A percentile compares a stretch with the other conserved stretches of the same genome.
Evolutionary conservation across 164 flowering plant species (phyloP).

Genomic region (Nymphaea thermarum): DNA sequence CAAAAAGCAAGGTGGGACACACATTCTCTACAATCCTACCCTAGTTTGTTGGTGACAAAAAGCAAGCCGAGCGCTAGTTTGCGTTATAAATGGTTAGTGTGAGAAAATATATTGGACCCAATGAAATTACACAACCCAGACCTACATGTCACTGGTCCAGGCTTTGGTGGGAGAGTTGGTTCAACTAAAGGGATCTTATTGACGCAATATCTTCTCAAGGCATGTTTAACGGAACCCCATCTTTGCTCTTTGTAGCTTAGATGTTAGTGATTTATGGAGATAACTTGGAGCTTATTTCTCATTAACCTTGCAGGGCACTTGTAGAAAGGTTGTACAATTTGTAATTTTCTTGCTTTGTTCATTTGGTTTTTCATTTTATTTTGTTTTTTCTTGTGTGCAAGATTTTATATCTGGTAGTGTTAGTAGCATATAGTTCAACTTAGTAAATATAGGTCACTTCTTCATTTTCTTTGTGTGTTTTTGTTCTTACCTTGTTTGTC

Average conservation of each 20-base stretch:
- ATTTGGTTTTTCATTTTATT: too few relatives aligned
- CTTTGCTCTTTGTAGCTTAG: background rate
- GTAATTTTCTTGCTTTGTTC: too few relatives aligned
- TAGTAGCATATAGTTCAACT: too few relatives aligned
- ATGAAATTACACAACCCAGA: constrained; percentile 91
- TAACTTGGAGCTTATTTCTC: constrained; percentile 6
- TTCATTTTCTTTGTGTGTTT: too few relatives aligned
- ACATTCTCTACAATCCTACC: constrained; percentile 80
- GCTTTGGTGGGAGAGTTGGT: constrained; percentile 94
- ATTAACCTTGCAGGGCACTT: too few relatives aligned
- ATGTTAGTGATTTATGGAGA: background rate
- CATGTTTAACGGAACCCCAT: constrained; percentile 7
- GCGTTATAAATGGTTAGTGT: constrained; percentile 86
- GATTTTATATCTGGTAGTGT: too few relatives aligned
- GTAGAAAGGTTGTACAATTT: too few relatives aligned
- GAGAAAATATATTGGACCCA: constrained; percentile 89
- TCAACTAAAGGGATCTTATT: constrained; percentile 75
- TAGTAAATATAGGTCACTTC: too few relatives aligned
- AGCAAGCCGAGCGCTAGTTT: constrained; percentile 83
- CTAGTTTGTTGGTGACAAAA: constrained; percentile 29
- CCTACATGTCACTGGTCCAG: constrained; percentile 86
- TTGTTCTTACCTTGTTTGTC: too few relatives aligned
- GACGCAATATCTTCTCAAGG: constrained; percentile 97
- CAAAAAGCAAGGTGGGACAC: constrained; percentile 91
- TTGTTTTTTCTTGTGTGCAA: too few relatives aligned